Evolutionary conservation across 257 asterid genomes (phyloP).

Genomic region (Nicotiana paniculata): DNA sequence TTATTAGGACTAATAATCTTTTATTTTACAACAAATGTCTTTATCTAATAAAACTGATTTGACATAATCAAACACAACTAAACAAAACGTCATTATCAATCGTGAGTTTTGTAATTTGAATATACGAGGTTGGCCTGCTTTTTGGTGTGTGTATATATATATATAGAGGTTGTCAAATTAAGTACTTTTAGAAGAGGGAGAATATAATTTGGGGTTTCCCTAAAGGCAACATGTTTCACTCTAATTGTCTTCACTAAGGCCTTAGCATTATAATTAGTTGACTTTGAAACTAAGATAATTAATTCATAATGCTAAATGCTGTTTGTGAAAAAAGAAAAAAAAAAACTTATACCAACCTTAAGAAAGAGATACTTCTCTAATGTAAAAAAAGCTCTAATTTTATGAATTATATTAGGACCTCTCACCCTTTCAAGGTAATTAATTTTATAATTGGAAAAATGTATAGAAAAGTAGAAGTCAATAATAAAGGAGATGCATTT

Average conservation of each 20-base stretch:
- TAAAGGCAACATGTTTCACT: background rate
- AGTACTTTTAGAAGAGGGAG: background rate
- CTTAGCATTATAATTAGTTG: background rate
- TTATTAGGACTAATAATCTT: too few species aligned
- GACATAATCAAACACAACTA: too few species aligned
- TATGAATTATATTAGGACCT: background rate
- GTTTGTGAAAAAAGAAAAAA: background rate
- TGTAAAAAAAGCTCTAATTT: background rate
- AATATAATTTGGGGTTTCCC: background rate
- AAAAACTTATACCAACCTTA: background rate
- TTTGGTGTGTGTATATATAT: too few species aligned
- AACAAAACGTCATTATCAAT: too few species aligned
- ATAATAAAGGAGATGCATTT: background rate
- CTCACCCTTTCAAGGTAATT: background rate
- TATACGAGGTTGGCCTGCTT: too few species aligned
- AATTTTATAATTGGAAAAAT: background rate
- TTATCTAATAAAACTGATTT: too few species aligned
- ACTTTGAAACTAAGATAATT: background rate
- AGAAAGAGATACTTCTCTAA: background rate
- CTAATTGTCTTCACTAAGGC: background rate
- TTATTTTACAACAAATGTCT: too few species aligned
- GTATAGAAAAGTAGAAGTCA: background rate
- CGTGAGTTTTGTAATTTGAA: too few species aligned
- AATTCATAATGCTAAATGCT: background rate
- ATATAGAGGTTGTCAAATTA: too few species aligned